These are phyloP conservation scores for Cyclocybe cylindracea DNA, from an alignment of 768 basidiomycete species.

Conservation along the genomic window DNA sequence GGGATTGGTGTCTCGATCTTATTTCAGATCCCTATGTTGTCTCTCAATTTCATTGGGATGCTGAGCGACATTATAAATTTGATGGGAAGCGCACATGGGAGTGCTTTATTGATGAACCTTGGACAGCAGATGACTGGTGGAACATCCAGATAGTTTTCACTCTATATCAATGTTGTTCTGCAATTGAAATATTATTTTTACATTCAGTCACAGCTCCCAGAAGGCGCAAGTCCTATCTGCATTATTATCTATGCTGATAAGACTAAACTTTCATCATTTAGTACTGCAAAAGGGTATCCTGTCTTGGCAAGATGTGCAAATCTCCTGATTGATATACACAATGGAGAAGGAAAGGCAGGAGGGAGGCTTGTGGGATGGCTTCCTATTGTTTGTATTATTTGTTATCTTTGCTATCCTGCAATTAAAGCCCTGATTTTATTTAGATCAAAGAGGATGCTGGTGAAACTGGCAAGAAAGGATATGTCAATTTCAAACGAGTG, in stretches of 20 bases:
- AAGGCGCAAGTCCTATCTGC: slow-evolving; percentile 20
- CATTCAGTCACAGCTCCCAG: slow-evolving; percentile 10
- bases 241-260: slow-evolving; percentile 37
- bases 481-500: slow-evolving; percentile 31
- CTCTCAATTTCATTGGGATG: slow-evolving; percentile 28
- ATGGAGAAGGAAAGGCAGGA: slow-evolving; percentile 28
- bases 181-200: slow-evolving; percentile 3
- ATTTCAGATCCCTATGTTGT: slow-evolving; percentile 22
- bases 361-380: slow-evolving; percentile 31
- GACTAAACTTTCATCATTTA: slow-evolving; percentile 31
- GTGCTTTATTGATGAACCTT: slow-evolving; percentile 28
- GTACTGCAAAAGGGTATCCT: slow-evolving; percentile 30
- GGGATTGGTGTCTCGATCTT: slow-evolving; percentile 32
- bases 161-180: neutral
- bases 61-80: slow-evolving; percentile 5
- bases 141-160: slow-evolving; percentile 26
- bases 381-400: slow-evolving; percentile 23
- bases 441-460: slow-evolving; percentile 29
- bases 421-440: neutral
- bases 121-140: slow-evolving; percentile 31
- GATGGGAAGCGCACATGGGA: slow-evolving; percentile 3
- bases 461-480: slow-evolving; percentile 29
- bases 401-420: neutral
- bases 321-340: slow-evolving; percentile 25
- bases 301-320: slow-evolving; percentile 27